Conservation (phyloP, 1,284 basidiomycete species). For the Cryptococcus sp. region DNA sequence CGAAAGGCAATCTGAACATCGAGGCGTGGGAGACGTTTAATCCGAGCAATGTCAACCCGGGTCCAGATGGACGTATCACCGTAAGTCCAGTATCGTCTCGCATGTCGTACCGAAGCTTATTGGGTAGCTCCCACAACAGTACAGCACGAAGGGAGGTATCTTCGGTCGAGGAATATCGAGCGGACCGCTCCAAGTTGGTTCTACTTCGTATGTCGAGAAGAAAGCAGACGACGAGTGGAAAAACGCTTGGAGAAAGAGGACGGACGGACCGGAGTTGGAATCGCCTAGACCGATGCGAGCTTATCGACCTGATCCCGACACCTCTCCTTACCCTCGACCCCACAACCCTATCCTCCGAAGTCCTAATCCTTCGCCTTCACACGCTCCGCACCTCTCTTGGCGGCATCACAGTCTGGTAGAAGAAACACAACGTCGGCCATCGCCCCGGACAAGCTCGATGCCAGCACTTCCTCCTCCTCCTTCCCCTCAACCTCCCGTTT, state of each 20-base stretch:
- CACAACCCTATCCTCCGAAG: no score
- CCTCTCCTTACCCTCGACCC: no score
- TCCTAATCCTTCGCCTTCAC: no score
- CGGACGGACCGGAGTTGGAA: background rate
- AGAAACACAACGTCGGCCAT: background rate
- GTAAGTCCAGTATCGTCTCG: no score
- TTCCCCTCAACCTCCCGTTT: background rate
- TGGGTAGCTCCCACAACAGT: no score
- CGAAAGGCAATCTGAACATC: background rate
- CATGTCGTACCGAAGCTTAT: no score
- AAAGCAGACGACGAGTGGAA: background rate
- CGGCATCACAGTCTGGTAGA: no score
- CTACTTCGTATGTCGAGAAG: no score
- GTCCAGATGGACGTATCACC: background rate
- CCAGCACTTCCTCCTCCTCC: background rate
- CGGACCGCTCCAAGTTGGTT: background rate
- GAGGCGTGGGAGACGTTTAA: background rate
- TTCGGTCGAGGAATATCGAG: background rate
- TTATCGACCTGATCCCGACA: no score
- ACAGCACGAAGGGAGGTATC: background rate
- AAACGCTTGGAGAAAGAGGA: background rate
- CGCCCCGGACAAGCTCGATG: background rate
- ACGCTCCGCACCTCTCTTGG: no score
- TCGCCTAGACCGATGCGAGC: no score
- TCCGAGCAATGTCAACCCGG: background rate